phyloP scores from a whole-genome alignment of 768 basidiomycete genomes.

The Krasilnikovozyma curviuscula region DNA sequence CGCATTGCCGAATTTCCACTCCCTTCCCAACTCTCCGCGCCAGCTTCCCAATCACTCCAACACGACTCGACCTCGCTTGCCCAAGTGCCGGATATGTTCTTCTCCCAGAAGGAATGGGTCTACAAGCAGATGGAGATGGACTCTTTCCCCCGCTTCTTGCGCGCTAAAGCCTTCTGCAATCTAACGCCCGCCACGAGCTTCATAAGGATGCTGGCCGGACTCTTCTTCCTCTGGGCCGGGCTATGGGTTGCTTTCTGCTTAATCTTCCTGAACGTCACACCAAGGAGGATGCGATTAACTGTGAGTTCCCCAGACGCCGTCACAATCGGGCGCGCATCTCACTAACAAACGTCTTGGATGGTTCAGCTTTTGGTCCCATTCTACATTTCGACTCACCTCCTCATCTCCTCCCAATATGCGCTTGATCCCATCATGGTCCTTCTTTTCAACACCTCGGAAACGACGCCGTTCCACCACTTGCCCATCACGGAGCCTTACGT shows the following conservation, averaged over 20 bases:
- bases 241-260: constrained; percentile 74
- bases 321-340: too few species aligned
- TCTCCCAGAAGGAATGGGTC: constrained; percentile 90
- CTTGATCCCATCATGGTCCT: constrained; percentile 78
- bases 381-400: constrained; percentile 65
- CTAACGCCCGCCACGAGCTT: constrained; percentile 78
- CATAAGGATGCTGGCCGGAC: constrained; percentile 62
- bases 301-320: constrained; percentile 41
- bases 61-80: constrained; percentile 59
- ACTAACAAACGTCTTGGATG: too few species aligned
- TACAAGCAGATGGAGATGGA: constrained; percentile 86
- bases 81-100: constrained; percentile 83
- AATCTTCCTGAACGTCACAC: constrained; percentile 79
- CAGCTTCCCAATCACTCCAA: constrained; percentile 27
- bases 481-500: constrained; percentile 86
- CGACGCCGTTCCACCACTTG: constrained; percentile 87
- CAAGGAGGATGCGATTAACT: constrained; percentile 82
- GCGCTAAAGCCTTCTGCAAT: constrained; percentile 96
- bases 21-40: constrained; percentile 49
- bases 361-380: constrained; percentile 87
- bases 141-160: constrained; percentile 50
- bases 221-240: constrained; percentile 86
- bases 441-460: constrained; percentile 82
- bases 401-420: constrained; percentile 91
- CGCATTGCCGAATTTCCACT: constrained; percentile 85